phyloP scores from a whole-genome alignment of 2,329 filamentous ascomycete species.

The Dactylellina parvicollis region DNA sequence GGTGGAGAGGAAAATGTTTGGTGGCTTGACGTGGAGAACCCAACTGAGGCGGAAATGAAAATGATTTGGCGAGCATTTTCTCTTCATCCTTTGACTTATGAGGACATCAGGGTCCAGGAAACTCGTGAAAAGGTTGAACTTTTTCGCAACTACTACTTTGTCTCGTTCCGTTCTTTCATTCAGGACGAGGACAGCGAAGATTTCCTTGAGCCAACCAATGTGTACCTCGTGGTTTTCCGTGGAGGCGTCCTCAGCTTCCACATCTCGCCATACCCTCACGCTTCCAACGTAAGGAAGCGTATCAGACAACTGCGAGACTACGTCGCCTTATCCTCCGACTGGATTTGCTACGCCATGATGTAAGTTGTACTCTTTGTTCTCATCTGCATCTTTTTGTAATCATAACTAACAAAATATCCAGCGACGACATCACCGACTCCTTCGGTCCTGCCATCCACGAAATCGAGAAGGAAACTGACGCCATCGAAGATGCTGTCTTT shows the following conservation, averaged over 20 bases:
- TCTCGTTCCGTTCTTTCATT: conserved; percentile 98
- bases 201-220: conserved; percentile 93
- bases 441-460: conserved; percentile 90
- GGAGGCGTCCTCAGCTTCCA: conserved; percentile 97
- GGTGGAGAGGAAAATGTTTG: conserved; percentile 72
- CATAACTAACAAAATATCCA: conserved; percentile 67
- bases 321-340: conserved; percentile 89
- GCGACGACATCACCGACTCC: conserved; percentile 97
- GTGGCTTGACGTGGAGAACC: conserved; percentile 92
- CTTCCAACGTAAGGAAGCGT: conserved; percentile 91
- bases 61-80: conserved; percentile 90
- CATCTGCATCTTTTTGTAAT: neutral
- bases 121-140: conserved; percentile 97
- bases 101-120: conserved; percentile 98
- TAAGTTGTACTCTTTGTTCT: conserved; percentile 19
- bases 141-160: conserved; percentile 97
- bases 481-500: conserved; percentile 93
- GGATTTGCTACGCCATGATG: conserved; percentile 86
- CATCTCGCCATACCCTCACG: conserved; percentile 94
- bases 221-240: conserved; percentile 96
- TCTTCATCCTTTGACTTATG: conserved; percentile 92
- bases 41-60: conserved; percentile 95
- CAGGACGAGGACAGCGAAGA: conserved; percentile 89
- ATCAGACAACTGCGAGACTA: conserved; percentile 95
- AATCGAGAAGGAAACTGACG: conserved; percentile 95